These are phyloP conservation scores for Penicillium psychrofluorescens DNA, from an alignment of 495 filamentous ascomycete genomes.

Conservation along the genomic window DNA sequence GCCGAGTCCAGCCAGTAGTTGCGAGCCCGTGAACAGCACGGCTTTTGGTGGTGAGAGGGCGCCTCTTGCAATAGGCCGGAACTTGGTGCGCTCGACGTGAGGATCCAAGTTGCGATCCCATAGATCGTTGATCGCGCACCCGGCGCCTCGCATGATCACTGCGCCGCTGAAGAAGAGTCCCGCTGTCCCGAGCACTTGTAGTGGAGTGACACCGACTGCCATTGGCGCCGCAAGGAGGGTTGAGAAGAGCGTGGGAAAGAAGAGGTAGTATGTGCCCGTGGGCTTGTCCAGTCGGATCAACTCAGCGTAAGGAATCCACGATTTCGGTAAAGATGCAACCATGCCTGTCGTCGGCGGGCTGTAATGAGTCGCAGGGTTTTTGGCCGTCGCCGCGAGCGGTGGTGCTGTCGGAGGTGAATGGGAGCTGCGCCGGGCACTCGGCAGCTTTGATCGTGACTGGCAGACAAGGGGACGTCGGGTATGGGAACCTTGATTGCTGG, in stretches of 20 bases:
- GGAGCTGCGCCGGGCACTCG: conserved; percentile 1
- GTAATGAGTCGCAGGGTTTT: conserved; percentile 40
- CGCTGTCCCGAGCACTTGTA: conserved; percentile 58
- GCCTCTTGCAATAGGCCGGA: conserved; percentile 81
- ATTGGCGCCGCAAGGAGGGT: conserved; percentile 52
- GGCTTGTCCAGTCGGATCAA: conserved; percentile 91
- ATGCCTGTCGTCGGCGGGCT: conserved; percentile 65
- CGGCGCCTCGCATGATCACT: conserved; percentile 94
- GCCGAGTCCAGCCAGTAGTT: conserved; percentile 73
- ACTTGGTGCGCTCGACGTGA: conserved; percentile 76
- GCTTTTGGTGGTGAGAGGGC: conserved; percentile 71
- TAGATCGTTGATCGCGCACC: conserved; percentile 95
- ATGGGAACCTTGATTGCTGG: no score
- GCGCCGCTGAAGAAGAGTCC: conserved; percentile 82
- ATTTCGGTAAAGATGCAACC: conserved; percentile 63
- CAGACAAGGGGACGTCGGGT: background rate
- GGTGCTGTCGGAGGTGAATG: conserved; percentile 6
- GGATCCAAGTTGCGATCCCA: conserved; percentile 94
- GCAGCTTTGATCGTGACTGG: background rate
- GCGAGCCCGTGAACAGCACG: conserved; percentile 72
- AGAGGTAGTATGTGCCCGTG: conserved; percentile 89
- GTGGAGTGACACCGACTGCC: conserved; percentile 48
- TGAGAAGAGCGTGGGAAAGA: conserved; percentile 89
- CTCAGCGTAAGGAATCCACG: conserved; percentile 90
- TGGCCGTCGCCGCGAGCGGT: background rate